phyloP scores from a whole-genome alignment of 345 rosid genomes.

The Abelmoschus esculentus region DNA sequence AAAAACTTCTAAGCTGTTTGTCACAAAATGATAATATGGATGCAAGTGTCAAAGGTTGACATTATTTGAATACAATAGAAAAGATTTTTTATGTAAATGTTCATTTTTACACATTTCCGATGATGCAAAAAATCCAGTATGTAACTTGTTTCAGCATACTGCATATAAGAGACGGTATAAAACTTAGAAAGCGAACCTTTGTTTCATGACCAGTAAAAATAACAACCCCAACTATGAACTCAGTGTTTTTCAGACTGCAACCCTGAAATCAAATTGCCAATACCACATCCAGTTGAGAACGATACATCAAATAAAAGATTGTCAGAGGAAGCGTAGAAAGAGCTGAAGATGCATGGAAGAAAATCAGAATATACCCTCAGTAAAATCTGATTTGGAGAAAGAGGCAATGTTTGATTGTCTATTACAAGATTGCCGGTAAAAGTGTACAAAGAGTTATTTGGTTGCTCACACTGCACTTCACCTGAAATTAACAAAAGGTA shows the following conservation, averaged over 20 bases:
- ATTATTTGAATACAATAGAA: too few species aligned
- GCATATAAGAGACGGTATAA: neutral
- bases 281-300: too few species aligned
- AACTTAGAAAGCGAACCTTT: conserved; percentile 46
- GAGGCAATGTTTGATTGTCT: conserved; percentile 83
- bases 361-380: conserved; percentile 57
- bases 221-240: conserved; percentile 79
- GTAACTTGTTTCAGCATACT: neutral
- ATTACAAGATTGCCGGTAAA: conserved; percentile 93
- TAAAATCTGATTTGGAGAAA: conserved; percentile 88
- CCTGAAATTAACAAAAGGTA: conserved; percentile 42
- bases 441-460: conserved; percentile 95
- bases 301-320: too few species aligned
- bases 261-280: conserved; percentile 48
- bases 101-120: neutral
- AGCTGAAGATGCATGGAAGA: conserved; percentile 5
- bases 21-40: neutral
- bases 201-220: conserved; percentile 97
- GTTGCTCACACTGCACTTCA: conserved; percentile 99
- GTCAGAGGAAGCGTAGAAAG: too few species aligned
- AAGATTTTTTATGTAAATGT: too few species aligned
- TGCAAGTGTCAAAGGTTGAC: neutral
- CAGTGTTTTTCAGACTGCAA: conserved; percentile 98
- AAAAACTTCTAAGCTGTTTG: neutral
- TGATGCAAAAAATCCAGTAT: neutral